phyloP scores from a whole-genome alignment of 1,284 basidiomycete genomes.

The Leccinum solheimii region DNA sequence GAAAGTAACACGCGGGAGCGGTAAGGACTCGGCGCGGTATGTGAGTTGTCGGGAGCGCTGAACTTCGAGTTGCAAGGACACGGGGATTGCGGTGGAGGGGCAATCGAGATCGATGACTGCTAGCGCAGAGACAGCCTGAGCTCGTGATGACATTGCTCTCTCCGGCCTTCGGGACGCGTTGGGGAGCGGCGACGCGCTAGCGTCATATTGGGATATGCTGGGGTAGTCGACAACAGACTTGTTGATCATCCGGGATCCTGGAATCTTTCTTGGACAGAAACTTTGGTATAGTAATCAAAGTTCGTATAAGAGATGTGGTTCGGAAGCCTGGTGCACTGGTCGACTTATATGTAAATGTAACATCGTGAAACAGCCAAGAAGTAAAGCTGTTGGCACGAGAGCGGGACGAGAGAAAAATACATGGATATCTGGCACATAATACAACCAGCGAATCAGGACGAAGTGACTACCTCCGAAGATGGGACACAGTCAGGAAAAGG shows the following conservation, averaged over 20 bases:
- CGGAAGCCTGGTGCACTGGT: neutral
- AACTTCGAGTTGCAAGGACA: neutral
- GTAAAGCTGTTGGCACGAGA: neutral
- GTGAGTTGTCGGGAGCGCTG: neutral
- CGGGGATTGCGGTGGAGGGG: neutral
- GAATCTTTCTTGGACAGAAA: neutral
- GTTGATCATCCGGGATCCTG: neutral
- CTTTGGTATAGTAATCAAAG: neutral
- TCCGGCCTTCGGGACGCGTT: neutral
- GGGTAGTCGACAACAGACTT: neutral
- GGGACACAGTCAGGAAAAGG: neutral
- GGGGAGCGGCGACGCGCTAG: neutral
- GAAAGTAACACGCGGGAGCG: no score
- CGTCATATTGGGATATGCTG: neutral
- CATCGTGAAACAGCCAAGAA: neutral
- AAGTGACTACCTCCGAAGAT: neutral
- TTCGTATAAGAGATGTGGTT: neutral
- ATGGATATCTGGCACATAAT: neutral
- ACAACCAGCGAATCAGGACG: neutral
- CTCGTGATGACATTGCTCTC: neutral
- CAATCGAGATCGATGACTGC: neutral
- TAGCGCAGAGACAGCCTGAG: neutral
- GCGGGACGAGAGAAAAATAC: neutral
- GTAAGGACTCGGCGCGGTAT: no score
- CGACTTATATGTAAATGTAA: neutral